Evolutionary conservation across 2,329 filamentous ascomycete species (phyloP), one percentile per base, ranked within the genome.

Genomic region (Pseudogymnoascus sp.): DNA sequence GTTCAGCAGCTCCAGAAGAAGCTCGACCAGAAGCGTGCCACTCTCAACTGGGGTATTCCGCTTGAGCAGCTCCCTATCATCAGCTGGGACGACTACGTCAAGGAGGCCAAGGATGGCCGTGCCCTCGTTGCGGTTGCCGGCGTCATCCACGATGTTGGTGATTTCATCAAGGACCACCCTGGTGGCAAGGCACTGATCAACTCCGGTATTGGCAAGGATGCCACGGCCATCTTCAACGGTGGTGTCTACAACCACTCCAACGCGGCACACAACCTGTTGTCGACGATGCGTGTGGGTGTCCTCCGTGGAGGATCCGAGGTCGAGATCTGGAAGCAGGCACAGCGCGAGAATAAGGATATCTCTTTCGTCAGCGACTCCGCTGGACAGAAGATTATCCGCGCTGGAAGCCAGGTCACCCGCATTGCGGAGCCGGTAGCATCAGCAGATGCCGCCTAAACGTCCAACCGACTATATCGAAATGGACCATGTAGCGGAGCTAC

Each of bases 1-100:
- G 81, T 94, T 33, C 90, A 95, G 79, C 90, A 94, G 78, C 77
- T 87, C 66, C 90, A 94, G 82, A 94, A 94, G 88, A 94, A 94
- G 83, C 85, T 95, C 63, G 90, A 94, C 75, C 88, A 92, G 78
- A 89, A 90, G 83, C 89, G 90, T 71, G 76, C 87, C 67, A 84
- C 79, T 65, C 87, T 95, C 63, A 89, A 95, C 79, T 95, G 90
- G 90, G 90, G 90, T 74, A 84, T 87, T 67, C 90, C 90, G 64
- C 84, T 95, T 29, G 90, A 94, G 75, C 87, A 92, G 77, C 83
- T 95, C 5, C 90, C 90, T 58, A 90, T 94, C 66, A 82, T 95
- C 74, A 84, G 87, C 74, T 95, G 90, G 88, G 90, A 94, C 65
- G 88, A 92, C 71, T 95, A 91, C 69, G 86, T 91, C 62, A 84